Percentiles rank a stretch among this genome's conserved stretches.
These are phyloP conservation scores for Lactarius hatsudake DNA, from an alignment of 768 basidiomycete genomes.

Conservation along the genomic window DNA sequence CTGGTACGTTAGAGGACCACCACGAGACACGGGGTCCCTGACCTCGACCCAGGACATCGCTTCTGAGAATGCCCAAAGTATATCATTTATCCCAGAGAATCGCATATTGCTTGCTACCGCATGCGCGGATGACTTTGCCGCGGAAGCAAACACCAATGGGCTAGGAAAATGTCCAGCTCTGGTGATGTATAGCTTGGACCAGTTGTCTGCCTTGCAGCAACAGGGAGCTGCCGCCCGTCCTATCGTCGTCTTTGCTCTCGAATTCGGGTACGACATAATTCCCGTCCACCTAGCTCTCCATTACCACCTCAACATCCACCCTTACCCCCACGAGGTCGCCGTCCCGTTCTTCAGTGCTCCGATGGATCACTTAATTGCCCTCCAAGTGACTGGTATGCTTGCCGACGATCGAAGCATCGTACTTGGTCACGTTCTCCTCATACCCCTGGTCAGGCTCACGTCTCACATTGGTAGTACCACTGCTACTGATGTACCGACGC, in stretches of 20 bases:
- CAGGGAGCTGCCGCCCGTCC: background rate
- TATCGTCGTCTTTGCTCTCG: background rate
- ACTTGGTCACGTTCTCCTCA: slow-evolving; percentile 3
- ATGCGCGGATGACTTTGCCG: background rate
- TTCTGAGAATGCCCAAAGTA: background rate
- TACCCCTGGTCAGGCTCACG: slow-evolving; percentile 5
- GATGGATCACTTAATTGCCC: slow-evolving; percentile 5
- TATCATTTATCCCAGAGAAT: slow-evolving; percentile 2
- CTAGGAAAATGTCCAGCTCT: background rate
- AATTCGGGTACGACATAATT: slow-evolving; percentile 4
- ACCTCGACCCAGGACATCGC: background rate
- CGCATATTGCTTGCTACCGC: slow-evolving; percentile 2
- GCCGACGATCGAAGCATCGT: background rate
- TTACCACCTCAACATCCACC: slow-evolving; percentile 4
- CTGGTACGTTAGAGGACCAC: slow-evolving; percentile 5
- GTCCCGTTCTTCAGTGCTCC: slow-evolving; percentile 13
- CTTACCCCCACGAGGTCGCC: slow-evolving; percentile 4
- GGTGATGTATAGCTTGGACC: slow-evolving; percentile 1
- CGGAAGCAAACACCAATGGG: background rate
- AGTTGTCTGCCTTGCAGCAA: background rate
- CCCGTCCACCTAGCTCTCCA: background rate
- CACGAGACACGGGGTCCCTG: background rate
- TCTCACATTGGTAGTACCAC: background rate
- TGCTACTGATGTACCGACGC: background rate
- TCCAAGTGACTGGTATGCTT: background rate